phyloP scores from a whole-genome alignment of 495 filamentous ascomycete genomes.

The Aspergillus kassunensis region DNA sequence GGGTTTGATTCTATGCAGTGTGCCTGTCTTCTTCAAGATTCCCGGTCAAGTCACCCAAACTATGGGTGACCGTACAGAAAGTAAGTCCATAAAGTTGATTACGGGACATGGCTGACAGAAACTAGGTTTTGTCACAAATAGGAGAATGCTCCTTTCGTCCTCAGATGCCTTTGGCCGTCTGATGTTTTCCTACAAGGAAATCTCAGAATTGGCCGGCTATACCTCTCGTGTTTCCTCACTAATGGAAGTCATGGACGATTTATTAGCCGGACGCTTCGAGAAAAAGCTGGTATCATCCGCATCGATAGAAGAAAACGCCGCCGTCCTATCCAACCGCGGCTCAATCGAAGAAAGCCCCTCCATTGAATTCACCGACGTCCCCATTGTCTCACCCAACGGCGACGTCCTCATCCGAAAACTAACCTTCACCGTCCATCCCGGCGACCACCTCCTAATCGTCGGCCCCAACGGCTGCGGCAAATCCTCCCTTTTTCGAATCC shows the following conservation, averaged over 20 bases:
- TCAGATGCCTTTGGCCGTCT: slow-evolving; percentile 94
- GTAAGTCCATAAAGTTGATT: slow-evolving; percentile 36
- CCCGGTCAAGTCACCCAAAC: slow-evolving; percentile 68
- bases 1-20: slow-evolving; percentile 88
- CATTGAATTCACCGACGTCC: slow-evolving; percentile 86
- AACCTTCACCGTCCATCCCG: slow-evolving; percentile 78
- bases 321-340: slow-evolving; percentile 75
- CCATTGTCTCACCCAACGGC: slow-evolving; percentile 96
- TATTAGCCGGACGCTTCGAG: slow-evolving; percentile 81
- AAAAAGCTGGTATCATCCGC: slow-evolving; percentile 94
- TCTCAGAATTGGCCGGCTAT: slow-evolving; percentile 91
- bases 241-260: slow-evolving; percentile 91
- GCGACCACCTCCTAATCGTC: slow-evolving; percentile 89
- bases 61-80: slow-evolving; percentile 89
- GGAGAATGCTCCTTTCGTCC: slow-evolving; percentile 82
- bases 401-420: slow-evolving; percentile 81
- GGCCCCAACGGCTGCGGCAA: slow-evolving; percentile 98
- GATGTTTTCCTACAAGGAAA: slow-evolving; percentile 98
- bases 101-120: not conserved
- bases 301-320: slow-evolving; percentile 68
- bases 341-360: slow-evolving; percentile 69
- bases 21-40: slow-evolving; percentile 93
- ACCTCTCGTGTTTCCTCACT: slow-evolving; percentile 87
- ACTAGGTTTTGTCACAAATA: slow-evolving; percentile 83
- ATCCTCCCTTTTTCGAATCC: slow-evolving; percentile 89